Evolutionary conservation across 805 yeast genomes (phyloP).

Genomic region (Phaffomyces opuntiae): DNA sequence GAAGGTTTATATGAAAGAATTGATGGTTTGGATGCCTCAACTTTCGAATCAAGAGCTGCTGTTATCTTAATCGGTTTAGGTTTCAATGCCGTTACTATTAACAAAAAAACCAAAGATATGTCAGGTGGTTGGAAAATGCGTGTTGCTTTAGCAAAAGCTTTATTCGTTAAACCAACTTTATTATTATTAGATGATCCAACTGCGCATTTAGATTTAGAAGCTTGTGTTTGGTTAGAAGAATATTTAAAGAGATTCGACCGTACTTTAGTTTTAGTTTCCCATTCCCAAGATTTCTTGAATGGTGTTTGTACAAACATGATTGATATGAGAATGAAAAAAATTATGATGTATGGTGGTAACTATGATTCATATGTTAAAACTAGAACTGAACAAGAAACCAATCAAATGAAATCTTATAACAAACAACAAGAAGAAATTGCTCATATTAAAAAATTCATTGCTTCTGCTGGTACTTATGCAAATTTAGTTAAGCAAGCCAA

Average conservation of each 20-base stretch:
- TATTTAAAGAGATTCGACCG: constrained; percentile 92
- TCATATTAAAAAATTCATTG: constrained; percentile 97
- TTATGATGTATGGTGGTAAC: constrained; percentile 90
- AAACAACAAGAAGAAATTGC: constrained; percentile 99
- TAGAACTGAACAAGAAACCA: constrained; percentile 86
- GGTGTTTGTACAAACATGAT: constrained; percentile 98
- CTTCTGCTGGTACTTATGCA: constrained; percentile 99
- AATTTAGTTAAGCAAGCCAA: constrained; percentile 98
- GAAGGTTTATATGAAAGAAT: constrained; percentile 92
- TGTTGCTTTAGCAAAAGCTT: constrained; percentile 95
- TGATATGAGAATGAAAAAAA: constrained; percentile 84
- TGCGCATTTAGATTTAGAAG: constrained; percentile 98
- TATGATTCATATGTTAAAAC: constrained; percentile 96
- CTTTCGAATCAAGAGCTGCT: constrained; percentile 96
- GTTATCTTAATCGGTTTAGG: constrained; percentile 95
- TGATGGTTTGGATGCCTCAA: constrained; percentile 91
- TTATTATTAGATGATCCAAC: constrained; percentile 96
- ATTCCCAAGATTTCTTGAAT: constrained; percentile 98
- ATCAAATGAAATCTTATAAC: constrained; percentile 94
- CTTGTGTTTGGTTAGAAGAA: constrained; percentile 99
- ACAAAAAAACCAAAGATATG: constrained; percentile 96
- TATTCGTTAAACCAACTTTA: constrained; percentile 95
- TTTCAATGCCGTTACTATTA: constrained; percentile 78
- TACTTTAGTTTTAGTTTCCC: constrained; percentile 89
- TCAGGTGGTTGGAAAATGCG: constrained; percentile 99